Conservation (phyloP, 2,329 filamentous ascomycete genomes). For the Fonsecaea pedrosoi region DNA sequence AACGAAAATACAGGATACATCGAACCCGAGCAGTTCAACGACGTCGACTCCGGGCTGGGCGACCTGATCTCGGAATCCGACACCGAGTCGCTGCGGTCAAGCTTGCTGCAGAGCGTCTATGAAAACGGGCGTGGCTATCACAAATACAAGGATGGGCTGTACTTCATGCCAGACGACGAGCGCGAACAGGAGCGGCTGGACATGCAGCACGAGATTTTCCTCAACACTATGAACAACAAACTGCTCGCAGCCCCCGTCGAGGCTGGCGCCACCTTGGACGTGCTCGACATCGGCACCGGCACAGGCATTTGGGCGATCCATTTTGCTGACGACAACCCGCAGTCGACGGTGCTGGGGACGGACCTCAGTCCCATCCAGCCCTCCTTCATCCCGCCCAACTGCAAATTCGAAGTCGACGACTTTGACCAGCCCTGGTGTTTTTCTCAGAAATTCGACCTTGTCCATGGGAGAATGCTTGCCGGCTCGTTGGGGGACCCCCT, state of each 20-base stretch:
- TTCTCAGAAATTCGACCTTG: slow-evolving; percentile 64
- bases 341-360: slow-evolving; percentile 35
- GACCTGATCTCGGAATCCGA: slow-evolving; percentile 11
- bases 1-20: slow-evolving; percentile 5
- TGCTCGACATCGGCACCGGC: slow-evolving; percentile 31
- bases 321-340: slow-evolving; percentile 45
- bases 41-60: slow-evolving; percentile 6
- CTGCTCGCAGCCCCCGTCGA: slow-evolving; percentile 23
- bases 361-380: slow-evolving; percentile 42
- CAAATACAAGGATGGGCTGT: slow-evolving; percentile 31
- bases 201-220: slow-evolving; percentile 29
- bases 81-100: slow-evolving; percentile 4
- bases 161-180: slow-evolving; percentile 43
- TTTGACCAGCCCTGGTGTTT: slow-evolving; percentile 64
- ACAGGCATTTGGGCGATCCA: slow-evolving; percentile 33
- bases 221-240: slow-evolving; percentile 13
- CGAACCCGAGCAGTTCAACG: background rate
- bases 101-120: slow-evolving; percentile 12
- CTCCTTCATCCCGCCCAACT: slow-evolving; percentile 59
- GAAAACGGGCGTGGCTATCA: slow-evolving; percentile 31
- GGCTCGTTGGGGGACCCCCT: slow-evolving; percentile 65
- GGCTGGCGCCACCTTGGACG: slow-evolving; percentile 40
- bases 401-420: slow-evolving; percentile 64
- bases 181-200: slow-evolving; percentile 45
- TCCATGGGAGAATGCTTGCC: slow-evolving; percentile 65